Evolutionary conservation across 495 filamentous ascomycete genomes (phyloP).

Genomic region (Halenospora varia): DNA sequence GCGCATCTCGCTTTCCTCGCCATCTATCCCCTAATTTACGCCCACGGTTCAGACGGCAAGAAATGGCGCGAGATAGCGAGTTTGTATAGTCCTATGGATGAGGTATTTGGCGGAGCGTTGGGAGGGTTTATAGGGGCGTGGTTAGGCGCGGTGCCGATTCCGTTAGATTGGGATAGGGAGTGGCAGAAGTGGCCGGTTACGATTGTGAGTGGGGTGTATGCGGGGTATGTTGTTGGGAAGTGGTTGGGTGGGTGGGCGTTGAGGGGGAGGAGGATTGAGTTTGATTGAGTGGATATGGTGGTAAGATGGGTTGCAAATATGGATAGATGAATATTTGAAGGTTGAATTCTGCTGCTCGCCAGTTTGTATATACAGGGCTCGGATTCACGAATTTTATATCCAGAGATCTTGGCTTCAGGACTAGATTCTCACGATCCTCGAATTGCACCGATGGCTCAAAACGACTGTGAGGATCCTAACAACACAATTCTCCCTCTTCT

Average conservation of each 20-base stretch:
- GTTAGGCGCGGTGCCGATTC: conserved; percentile 87
- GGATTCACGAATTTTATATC: too few relatives aligned
- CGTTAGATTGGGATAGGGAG: conserved; percentile 89
- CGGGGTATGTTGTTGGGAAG: conserved; percentile 62
- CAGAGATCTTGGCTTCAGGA: too few relatives aligned
- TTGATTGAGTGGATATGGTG: conserved; percentile 42
- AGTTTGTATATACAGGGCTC: too few relatives aligned
- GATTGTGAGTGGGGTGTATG: conserved; percentile 68
- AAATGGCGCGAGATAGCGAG: conserved; percentile 71
- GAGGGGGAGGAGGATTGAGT: conserved; percentile 60
- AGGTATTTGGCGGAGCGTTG: conserved; percentile 61
- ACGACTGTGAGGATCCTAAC: too few relatives aligned
- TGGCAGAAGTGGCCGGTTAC: conserved; percentile 99
- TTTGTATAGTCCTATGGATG: conserved; percentile 55
- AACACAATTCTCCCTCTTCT: too few relatives aligned
- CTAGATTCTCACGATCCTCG: too few relatives aligned
- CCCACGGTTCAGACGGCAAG: conserved; percentile 68
- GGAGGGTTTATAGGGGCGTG: conserved; percentile 64
- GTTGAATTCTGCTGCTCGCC: too few relatives aligned
- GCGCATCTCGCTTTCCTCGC: conserved; percentile 76
- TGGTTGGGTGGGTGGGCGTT: conserved; percentile 52
- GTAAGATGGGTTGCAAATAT: neutral
- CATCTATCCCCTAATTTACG: conserved; percentile 72
- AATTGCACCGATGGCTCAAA: too few relatives aligned
- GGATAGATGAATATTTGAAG: too few relatives aligned